A percentile compares a stretch with the other conserved stretches of the same genome.
Evolutionary conservation across 805 yeast genomes (phyloP).

Genomic region (Metschnikowia amazonensis): DNA sequence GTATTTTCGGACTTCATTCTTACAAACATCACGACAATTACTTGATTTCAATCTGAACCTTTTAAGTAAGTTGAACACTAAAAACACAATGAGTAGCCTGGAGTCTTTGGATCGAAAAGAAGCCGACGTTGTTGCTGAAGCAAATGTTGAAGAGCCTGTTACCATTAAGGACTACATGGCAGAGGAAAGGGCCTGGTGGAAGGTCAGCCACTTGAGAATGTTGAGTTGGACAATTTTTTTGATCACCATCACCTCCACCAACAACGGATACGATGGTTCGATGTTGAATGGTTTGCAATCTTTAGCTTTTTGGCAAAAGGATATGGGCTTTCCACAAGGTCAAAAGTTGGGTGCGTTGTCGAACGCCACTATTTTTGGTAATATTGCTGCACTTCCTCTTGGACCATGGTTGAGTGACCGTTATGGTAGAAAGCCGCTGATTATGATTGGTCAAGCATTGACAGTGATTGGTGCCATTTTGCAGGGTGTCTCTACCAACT

Average conservation of each 20-base stretch:
- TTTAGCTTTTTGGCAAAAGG: constrained; percentile 37
- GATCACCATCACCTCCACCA: constrained; percentile 45
- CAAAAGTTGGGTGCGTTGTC: constrained; percentile 22
- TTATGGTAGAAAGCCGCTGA: constrained; percentile 38
- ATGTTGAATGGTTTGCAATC: constrained; percentile 51
- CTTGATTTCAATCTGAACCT: neutral
- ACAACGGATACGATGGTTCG: constrained; percentile 28
- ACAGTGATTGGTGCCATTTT: constrained; percentile 34
- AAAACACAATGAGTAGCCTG: constrained; percentile 1
- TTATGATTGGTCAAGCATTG: constrained; percentile 26
- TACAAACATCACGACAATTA: neutral
- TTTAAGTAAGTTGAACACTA: neutral
- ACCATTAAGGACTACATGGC: constrained; percentile 14
- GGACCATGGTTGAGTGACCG: constrained; percentile 27
- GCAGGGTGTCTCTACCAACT: constrained; percentile 35
- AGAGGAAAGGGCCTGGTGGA: constrained; percentile 27
- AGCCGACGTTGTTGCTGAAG: neutral
- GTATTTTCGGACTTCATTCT: neutral
- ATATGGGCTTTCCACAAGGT: constrained; percentile 27
- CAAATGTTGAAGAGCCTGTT: neutral
- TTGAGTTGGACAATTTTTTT: constrained; percentile 39
- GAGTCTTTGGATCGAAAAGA: constrained; percentile 1
- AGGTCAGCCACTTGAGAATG: constrained; percentile 34
- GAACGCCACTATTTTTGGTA: constrained; percentile 34
- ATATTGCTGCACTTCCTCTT: constrained; percentile 24